Conservation (phyloP, 495 filamentous ascomycete genomes). For the Penicillium ucsense region DNA sequence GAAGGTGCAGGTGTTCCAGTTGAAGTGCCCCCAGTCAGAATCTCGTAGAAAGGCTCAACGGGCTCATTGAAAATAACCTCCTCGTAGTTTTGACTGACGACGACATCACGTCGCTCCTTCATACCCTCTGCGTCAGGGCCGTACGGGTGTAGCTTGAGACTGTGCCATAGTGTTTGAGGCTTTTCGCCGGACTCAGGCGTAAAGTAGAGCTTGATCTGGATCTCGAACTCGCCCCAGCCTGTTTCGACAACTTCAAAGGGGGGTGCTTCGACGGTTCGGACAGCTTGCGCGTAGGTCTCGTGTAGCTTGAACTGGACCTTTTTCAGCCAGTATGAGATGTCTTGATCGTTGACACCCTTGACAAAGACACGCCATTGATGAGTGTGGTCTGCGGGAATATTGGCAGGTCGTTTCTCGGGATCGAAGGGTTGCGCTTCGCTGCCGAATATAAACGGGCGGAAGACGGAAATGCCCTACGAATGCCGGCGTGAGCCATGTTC, state of each 20-base stretch:
- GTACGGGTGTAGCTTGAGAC: slow-evolving; percentile 84
- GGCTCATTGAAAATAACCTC: slow-evolving; percentile 95
- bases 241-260: slow-evolving; percentile 86
- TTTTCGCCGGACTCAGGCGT: slow-evolving; percentile 78
- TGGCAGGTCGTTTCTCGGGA: slow-evolving; percentile 53
- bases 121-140: slow-evolving; percentile 69
- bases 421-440: slow-evolving; percentile 69
- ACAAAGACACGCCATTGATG: slow-evolving; percentile 94
- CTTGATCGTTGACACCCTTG: slow-evolving; percentile 70
- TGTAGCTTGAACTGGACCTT: slow-evolving; percentile 97
- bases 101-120: slow-evolving; percentile 51
- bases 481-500: slow-evolving; percentile 7
- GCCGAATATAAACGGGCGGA: slow-evolving; percentile 74
- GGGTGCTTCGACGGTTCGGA: slow-evolving; percentile 65
- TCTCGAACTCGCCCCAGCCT: slow-evolving; percentile 96
- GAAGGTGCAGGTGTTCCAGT: slow-evolving; percentile 16
- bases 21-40: slow-evolving; percentile 56
- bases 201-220: slow-evolving; percentile 88
- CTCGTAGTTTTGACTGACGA: slow-evolving; percentile 73
- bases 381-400: slow-evolving; percentile 66
- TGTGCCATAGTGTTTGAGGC: slow-evolving; percentile 82
- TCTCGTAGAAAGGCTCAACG: slow-evolving; percentile 75
- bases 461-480: slow-evolving; percentile 57
- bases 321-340: slow-evolving; percentile 90
- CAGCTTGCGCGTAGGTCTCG: slow-evolving; percentile 82